Evolutionary conservation across 148 eudicot genomes (phyloP).

Genomic region (Diospyros kaki): DNA sequence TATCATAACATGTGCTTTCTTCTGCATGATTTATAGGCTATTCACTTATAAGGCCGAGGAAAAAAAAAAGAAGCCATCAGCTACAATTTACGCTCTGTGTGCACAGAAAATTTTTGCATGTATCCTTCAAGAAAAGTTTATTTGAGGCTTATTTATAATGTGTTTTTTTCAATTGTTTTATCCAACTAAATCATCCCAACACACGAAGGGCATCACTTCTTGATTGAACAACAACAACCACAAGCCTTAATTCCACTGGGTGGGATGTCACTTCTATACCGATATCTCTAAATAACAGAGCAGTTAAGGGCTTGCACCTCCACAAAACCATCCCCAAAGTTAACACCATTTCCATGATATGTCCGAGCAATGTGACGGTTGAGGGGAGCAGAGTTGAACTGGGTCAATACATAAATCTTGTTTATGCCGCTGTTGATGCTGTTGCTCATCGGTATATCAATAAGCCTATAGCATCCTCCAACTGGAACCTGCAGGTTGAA

Average conservation of each 20-base stretch:
- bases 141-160: neutral
- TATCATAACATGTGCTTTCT: neutral
- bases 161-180: neutral
- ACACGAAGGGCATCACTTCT: neutral
- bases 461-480: conserved; percentile 96
- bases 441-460: conserved; percentile 98
- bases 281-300: neutral
- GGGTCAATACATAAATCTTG: conserved; percentile 83
- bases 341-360: conserved; percentile 79
- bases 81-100: too few species aligned
- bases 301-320: conserved; percentile 44
- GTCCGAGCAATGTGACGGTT: conserved; percentile 92
- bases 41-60: too few species aligned
- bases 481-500: conserved; percentile 70
- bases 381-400: conserved; percentile 91
- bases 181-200: neutral
- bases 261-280: too few species aligned
- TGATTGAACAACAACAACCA: too few species aligned
- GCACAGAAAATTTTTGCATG: too few species aligned
- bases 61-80: too few species aligned
- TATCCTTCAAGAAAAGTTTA: too few species aligned
- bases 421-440: conserved; percentile 92
- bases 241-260: too few species aligned
- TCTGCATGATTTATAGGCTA: neutral
- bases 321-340: conserved; percentile 93